A percentile compares a stretch with the other conserved stretches of the same genome.
Evolutionary conservation across 768 basidiomycete species (phyloP).

Genomic region (Chlorophyllum brunneum): DNA sequence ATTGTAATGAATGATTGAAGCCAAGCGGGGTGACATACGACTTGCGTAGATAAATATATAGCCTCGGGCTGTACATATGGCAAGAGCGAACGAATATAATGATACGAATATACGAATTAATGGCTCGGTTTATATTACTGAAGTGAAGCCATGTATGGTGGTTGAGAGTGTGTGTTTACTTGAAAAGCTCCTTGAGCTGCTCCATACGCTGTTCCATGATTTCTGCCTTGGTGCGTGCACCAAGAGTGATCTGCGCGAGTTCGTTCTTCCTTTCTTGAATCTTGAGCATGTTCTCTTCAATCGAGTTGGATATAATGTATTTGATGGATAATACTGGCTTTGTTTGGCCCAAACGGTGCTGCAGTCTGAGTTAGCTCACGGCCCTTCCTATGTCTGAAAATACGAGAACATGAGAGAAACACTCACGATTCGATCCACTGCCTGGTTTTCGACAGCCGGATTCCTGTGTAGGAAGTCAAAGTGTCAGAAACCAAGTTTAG

Average conservation of each 20-base stretch:
- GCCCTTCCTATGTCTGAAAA: not conserved
- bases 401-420: not conserved
- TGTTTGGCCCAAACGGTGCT: conserved; percentile 97
- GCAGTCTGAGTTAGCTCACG: conserved; percentile 8
- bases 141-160: conserved; percentile 19
- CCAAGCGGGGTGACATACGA: not conserved
- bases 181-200: conserved; percentile 75
- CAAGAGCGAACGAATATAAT: not conserved
- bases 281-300: conserved; percentile 88
- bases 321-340: conserved; percentile 89
- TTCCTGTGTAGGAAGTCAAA: conserved; percentile 52
- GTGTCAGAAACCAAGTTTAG: conserved; percentile 4
- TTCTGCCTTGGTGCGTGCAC: conserved; percentile 84
- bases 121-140: no score
- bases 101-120: conserved; percentile 11
- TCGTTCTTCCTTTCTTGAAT: conserved; percentile 95
- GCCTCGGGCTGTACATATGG: not conserved
- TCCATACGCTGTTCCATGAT: conserved; percentile 84
- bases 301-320: conserved; percentile 90
- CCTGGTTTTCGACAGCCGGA: conserved; percentile 96
- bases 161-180: conserved; percentile 21
- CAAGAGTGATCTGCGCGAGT: conserved; percentile 91
- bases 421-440: conserved; percentile 93
- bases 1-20: not conserved
- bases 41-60: not conserved